A percentile compares a stretch with the other conserved stretches of the same genome.
Evolutionary conservation across 148 eudicot genomes (phyloP).

Genomic region (Camellia sinensis): DNA sequence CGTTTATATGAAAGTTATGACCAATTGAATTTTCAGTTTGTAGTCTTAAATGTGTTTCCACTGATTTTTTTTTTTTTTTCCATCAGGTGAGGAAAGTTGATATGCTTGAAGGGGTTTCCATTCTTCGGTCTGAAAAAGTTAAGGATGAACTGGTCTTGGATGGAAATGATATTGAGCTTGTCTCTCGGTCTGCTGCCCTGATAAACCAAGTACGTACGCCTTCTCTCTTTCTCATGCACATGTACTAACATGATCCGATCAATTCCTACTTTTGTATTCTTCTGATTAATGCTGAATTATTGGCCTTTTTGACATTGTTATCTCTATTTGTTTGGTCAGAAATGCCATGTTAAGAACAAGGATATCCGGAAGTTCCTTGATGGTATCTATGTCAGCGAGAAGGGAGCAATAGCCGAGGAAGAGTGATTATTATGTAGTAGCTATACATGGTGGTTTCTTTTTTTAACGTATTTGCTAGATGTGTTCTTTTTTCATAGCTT

Average conservation of each 20-base stretch:
- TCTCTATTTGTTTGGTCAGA: slow-evolving; percentile 26
- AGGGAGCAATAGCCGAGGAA: slow-evolving; percentile 39
- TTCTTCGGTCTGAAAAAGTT: slow-evolving; percentile 48
- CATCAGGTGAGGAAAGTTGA: slow-evolving; percentile 55
- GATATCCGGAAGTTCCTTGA: slow-evolving; percentile 55
- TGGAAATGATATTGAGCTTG: slow-evolving; percentile 53
- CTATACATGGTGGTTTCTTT: background rate
- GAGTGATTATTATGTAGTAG: slow-evolving; percentile 18
- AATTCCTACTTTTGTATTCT: background rate
- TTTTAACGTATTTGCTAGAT: background rate
- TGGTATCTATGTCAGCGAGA: slow-evolving; percentile 55
- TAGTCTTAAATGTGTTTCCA: slow-evolving; percentile 25
- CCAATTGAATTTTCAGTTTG: background rate
- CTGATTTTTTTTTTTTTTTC: background rate
- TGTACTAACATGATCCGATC: background rate
- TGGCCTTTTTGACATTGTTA: background rate
- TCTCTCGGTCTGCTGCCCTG: slow-evolving; percentile 46
- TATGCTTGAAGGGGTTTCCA: slow-evolving; percentile 57
- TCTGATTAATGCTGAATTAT: background rate
- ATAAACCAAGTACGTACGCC: slow-evolving; percentile 42
- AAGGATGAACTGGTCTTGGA: slow-evolving; percentile 56
- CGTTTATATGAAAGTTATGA: background rate
- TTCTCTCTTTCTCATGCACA: background rate
- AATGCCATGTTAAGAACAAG: slow-evolving; percentile 54
- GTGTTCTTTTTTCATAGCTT: background rate